Evolutionary conservation across 805 yeast genomes (phyloP), one percentile per base, ranked within the genome.

Genomic region (Lachancea kluyveri): DNA sequence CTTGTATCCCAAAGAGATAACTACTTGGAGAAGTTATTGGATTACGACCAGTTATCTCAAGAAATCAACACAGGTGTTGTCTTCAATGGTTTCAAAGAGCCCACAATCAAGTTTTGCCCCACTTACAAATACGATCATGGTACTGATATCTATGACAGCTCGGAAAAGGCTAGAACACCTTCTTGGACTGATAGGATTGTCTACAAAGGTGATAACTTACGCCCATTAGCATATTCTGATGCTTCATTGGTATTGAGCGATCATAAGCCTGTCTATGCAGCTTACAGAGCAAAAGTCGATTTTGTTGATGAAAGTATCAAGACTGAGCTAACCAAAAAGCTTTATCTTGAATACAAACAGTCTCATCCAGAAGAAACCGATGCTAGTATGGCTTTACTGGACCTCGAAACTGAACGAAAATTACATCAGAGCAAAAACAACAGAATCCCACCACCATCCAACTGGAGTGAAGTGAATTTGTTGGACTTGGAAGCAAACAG

Each of bases 101-200:
- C 77, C 41, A 76, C 79, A 16, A 72, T 90, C 33, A 73, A 65
- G 26, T 90, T 92, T 53, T 68, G 73, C 22, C 98, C 97, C 7
- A 92, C 98, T 1, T 90, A 90, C 62, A 90, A 90, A 52, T 90
- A 75, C 57, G 95, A 90, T 54, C 79, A 81, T 40, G 92, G 90
- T 3, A 79, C 95, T 0, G 68, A 73, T 29, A 62, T 57, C 12
- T 92, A 88, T 53, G 97, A 90, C 54, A 68, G 94, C 1, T 80
- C 94, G 8, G 98, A 90, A 45, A 90, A 90, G 54, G 90, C 80
- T 41, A 70, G 98, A 46, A 78, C 84, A 4, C 98, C 98, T 1
- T 81, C 96, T 0, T 90, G 97, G 96, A 90, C 97, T 0, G 98
- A 90, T 57, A 67, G 98, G 49, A 79, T 85, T 34, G 61, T 90